These are phyloP conservation scores for Cadophora malorum DNA, from an alignment of 2,329 filamentous ascomycete genomes.

Conservation along the genomic window DNA sequence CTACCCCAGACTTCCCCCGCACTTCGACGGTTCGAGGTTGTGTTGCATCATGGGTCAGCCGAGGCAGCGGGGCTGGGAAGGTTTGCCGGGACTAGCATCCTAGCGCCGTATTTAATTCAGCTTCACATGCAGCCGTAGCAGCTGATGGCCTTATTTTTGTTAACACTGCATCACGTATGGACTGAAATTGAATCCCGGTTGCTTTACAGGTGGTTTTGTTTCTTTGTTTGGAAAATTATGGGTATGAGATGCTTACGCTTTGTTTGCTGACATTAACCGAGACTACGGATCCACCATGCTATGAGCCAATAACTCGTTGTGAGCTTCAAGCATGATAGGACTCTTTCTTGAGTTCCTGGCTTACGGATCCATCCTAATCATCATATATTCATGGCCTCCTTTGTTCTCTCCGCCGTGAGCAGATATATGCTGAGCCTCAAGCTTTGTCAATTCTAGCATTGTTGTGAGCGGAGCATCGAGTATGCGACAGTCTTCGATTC, in stretches of 20 bases:
- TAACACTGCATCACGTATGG: neutral
- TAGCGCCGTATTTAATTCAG: neutral
- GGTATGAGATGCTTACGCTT: neutral
- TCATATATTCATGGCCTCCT: no score
- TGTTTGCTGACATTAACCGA: conserved; percentile 2
- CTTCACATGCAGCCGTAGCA: neutral
- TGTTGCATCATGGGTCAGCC: neutral
- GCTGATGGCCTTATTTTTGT: neutral
- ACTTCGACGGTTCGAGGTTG: neutral
- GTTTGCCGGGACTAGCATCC: neutral
- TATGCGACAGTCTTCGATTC: no score
- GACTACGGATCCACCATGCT: neutral
- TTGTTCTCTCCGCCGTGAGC: no score
- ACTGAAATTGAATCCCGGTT: neutral
- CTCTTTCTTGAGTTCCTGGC: neutral
- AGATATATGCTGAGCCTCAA: no score
- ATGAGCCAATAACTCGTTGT: neutral
- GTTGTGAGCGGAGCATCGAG: no score
- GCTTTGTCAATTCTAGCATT: no score
- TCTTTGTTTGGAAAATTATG: neutral
- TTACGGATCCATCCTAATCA: no score
- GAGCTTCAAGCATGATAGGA: neutral
- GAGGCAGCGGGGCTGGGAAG: conserved; percentile 1
- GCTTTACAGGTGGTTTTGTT: neutral
- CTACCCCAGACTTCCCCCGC: conserved; percentile 13